Conservation (phyloP, 768 basidiomycete genomes). For the Lactarius hatsudake region DNA sequence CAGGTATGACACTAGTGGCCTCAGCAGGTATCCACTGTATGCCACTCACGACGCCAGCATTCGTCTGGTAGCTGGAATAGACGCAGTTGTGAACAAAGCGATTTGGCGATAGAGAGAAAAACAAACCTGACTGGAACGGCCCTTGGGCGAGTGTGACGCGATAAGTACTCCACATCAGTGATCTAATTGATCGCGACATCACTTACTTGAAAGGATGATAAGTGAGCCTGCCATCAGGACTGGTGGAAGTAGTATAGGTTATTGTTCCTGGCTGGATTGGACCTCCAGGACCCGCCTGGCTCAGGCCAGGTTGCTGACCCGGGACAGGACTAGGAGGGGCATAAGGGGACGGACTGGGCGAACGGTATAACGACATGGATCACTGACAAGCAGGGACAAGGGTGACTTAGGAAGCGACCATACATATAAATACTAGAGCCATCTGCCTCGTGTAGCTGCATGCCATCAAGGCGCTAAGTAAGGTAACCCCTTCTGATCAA, state of each 20-base stretch:
- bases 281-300: slow-evolving; percentile 31
- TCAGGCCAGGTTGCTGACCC: neutral
- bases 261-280: slow-evolving; percentile 65
- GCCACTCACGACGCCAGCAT: slow-evolving; percentile 63
- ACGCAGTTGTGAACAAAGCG: neutral
- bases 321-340: slow-evolving; percentile 27
- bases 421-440: slow-evolving; percentile 18
- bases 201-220: slow-evolving; percentile 74
- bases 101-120: slow-evolving; percentile 4
- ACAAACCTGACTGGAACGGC: slow-evolving; percentile 71
- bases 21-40: slow-evolving; percentile 70
- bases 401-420: neutral
- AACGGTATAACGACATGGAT: slow-evolving; percentile 26
- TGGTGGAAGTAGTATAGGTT: slow-evolving; percentile 67
- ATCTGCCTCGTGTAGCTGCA: slow-evolving; percentile 10
- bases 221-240: slow-evolving; percentile 56
- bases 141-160: slow-evolving; percentile 39
- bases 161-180: slow-evolving; percentile 22
- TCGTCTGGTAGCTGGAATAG: slow-evolving; percentile 63
- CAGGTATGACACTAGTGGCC: slow-evolving; percentile 56
- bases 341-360: slow-evolving; percentile 17
- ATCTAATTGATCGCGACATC: slow-evolving; percentile 13
- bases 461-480: slow-evolving; percentile 16
- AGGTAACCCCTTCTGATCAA: slow-evolving; percentile 16
- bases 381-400: slow-evolving; percentile 13